A percentile compares a stretch with the other conserved stretches of the same genome.
phyloP scores from a whole-genome alignment of 1,284 basidiomycete species.

The Heliocybe sulcata region DNA sequence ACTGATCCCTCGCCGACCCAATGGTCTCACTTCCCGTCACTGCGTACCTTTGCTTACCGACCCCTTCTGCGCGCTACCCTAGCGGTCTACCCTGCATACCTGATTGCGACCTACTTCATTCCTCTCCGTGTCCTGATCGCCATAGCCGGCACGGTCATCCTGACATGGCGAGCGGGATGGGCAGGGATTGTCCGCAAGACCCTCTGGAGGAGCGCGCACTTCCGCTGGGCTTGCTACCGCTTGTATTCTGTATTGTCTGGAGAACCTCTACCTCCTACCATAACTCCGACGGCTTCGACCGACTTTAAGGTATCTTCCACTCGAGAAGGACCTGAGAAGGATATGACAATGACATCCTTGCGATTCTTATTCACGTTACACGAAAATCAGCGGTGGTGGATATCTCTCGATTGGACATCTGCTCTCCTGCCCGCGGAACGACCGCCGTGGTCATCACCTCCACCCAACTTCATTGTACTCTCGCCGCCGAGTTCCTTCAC shows the following conservation, averaged over 20 bases:
- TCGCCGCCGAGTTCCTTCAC: slow-evolving; percentile 61
- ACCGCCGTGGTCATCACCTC: slow-evolving; percentile 76
- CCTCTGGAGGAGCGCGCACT: slow-evolving; percentile 58
- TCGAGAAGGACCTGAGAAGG: background rate
- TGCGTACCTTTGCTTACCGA: slow-evolving; percentile 13
- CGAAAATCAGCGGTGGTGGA: slow-evolving; percentile 96
- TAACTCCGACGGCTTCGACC: slow-evolving; percentile 17
- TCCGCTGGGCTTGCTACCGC: slow-evolving; percentile 51
- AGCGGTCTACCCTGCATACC: slow-evolving; percentile 53
- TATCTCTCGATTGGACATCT: slow-evolving; percentile 88
- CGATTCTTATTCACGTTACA: slow-evolving; percentile 85
- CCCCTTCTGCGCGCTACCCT: slow-evolving; percentile 32
- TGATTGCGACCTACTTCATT: slow-evolving; percentile 46
- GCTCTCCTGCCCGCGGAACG: slow-evolving; percentile 87
- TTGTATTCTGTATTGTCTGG: slow-evolving; percentile 45
- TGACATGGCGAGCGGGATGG: slow-evolving; percentile 65
- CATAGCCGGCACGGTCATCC: slow-evolving; percentile 46
- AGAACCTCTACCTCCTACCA: slow-evolving; percentile 34
- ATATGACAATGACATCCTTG: slow-evolving; percentile 24
- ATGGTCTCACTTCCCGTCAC: slow-evolving; percentile 20
- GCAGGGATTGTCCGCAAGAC: slow-evolving; percentile 41
- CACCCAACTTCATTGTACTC: slow-evolving; percentile 39
- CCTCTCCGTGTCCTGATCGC: slow-evolving; percentile 55
- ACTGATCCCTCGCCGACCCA: slow-evolving; percentile 12
- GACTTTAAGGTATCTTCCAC: background rate